A percentile compares a stretch with the other conserved stretches of the same genome.
Conservation (phyloP, 805 yeast genomes). For the Wickerhamomyces queroliae region DNA sequence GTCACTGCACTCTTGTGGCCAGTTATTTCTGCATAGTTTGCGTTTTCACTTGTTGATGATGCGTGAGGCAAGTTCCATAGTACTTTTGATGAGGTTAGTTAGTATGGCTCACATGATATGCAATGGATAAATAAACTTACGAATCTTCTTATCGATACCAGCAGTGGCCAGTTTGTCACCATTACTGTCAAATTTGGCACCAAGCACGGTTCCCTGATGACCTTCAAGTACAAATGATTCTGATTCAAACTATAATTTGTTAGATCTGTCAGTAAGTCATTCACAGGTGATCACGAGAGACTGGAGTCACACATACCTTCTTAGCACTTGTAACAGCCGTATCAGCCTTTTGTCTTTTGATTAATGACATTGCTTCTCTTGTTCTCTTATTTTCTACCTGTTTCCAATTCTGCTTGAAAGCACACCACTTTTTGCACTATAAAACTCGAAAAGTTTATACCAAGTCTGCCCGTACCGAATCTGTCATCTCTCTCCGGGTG, state of each 20-base stretch:
- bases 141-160: slow-evolving; percentile 49
- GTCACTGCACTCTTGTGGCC: slow-evolving; percentile 68
- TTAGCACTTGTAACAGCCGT: background rate
- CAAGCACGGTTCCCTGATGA: slow-evolving; percentile 47
- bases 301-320: slow-evolving; percentile 13
- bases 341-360: slow-evolving; percentile 25
- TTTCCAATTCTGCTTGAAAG: too few relatives aligned
- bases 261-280: slow-evolving; percentile 3
- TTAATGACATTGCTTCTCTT: slow-evolving; percentile 25
- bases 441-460: background rate
- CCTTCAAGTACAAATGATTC: slow-evolving; percentile 36
- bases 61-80: slow-evolving; percentile 22
- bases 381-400: background rate
- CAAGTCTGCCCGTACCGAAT: background rate
- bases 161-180: slow-evolving; percentile 58
- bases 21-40: slow-evolving; percentile 38
- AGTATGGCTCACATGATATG: too few relatives aligned
- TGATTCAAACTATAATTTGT: slow-evolving; percentile 7
- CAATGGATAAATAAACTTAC: slow-evolving; percentile 19
- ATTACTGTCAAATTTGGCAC: slow-evolving; percentile 43
- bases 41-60: slow-evolving; percentile 1
- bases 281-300: background rate
- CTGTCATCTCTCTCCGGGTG: background rate
- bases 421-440: too few relatives aligned
- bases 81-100: slow-evolving; percentile 3